Evolutionary conservation across 78 protist genomes (phyloP).

Genomic region (Speleostelium caveatum): DNA sequence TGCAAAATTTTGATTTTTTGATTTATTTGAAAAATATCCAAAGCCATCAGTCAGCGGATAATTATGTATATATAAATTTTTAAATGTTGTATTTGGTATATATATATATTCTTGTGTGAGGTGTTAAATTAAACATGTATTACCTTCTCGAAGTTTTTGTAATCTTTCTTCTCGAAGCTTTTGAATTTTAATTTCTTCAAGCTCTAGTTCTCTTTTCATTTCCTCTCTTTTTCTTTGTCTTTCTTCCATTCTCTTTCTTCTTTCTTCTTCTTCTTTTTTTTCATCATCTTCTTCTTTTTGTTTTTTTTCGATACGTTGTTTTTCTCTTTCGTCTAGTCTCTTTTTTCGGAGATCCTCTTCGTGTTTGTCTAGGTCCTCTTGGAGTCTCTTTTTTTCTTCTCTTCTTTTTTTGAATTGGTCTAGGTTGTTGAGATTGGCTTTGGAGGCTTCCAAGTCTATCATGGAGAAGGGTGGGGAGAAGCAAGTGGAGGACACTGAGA

Average conservation of each 20-base stretch:
- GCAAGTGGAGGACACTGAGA: not conserved
- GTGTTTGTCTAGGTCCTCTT: not conserved
- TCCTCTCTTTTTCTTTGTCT: constrained; percentile 11
- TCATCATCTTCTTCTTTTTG: constrained; percentile 9
- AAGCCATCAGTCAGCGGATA: too few species aligned
- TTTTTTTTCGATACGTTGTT: constrained; percentile 9
- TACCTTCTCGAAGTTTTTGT: too few species aligned
- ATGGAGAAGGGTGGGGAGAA: constrained; percentile 16
- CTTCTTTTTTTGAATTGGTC: constrained; percentile 7
- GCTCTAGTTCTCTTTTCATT: not conserved
- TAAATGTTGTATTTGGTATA: too few species aligned
- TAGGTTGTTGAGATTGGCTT: not conserved
- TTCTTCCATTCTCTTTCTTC: not conserved
- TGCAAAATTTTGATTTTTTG: too few species aligned
- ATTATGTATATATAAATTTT: too few species aligned
- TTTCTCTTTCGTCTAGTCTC: constrained; percentile 1
- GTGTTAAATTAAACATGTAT: too few species aligned
- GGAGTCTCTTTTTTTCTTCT: constrained; percentile 3
- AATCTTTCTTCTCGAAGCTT: too few species aligned
- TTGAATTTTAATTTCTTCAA: too few species aligned
- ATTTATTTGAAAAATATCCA: too few species aligned
- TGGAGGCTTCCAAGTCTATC: not conserved
- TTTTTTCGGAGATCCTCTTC: constrained; percentile 4
- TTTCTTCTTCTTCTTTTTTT: constrained; percentile 10
- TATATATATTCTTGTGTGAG: too few species aligned